phyloP scores from a whole-genome alignment of 441 rosid genomes.

The Corymbia calophylla region DNA sequence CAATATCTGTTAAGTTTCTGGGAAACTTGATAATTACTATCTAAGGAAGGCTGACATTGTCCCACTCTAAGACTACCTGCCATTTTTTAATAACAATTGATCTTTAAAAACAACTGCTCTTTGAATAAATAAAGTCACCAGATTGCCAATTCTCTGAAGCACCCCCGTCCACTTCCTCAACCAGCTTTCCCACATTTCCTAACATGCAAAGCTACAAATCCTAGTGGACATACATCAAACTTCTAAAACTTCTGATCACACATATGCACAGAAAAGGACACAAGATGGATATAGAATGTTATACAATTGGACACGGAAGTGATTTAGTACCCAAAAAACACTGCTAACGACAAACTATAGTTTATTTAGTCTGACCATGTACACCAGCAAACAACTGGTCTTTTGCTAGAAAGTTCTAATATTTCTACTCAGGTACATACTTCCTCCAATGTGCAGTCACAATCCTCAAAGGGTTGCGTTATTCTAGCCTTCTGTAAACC shows the following conservation, averaged over 20 bases:
- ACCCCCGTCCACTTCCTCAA: background rate
- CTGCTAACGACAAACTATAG: background rate
- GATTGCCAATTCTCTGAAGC: background rate
- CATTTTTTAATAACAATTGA: background rate
- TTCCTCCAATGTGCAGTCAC: background rate
- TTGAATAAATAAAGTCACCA: background rate
- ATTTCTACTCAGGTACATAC: background rate
- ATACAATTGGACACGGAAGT: background rate
- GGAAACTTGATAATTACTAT: background rate
- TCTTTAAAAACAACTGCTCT: background rate
- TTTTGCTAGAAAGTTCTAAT: background rate
- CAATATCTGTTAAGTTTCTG: background rate
- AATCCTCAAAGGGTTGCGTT: background rate
- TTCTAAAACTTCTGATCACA: background rate
- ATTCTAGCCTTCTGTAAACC: background rate
- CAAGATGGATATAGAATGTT: background rate
- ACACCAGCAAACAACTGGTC: background rate
- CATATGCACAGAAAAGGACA: background rate
- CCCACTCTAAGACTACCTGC: background rate
- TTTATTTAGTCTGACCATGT: background rate
- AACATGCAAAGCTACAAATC: background rate
- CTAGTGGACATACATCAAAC: background rate
- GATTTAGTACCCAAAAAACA: background rate
- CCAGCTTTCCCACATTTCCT: background rate
- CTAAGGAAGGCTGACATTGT: background rate